phyloP scores from a whole-genome alignment of 768 basidiomycete species.

The Rhizopogon roseolus region DNA sequence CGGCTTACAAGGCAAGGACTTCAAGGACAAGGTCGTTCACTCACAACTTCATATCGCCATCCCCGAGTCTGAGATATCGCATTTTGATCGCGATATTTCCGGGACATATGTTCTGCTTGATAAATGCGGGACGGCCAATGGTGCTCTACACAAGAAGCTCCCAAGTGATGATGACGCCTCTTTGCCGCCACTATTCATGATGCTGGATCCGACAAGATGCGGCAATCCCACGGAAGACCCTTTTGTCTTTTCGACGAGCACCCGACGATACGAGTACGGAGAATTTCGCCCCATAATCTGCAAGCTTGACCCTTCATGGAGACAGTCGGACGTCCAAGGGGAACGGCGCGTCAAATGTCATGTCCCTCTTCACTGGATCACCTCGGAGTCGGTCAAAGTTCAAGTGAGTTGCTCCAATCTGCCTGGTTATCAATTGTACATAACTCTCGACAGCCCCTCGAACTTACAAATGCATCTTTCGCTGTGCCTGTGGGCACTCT shows the following conservation, averaged over 20 bases:
- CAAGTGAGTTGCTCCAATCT: conserved; percentile 37
- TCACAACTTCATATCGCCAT: conserved; percentile 63
- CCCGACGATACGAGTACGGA: conserved; percentile 73
- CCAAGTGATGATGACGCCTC: conserved; percentile 35
- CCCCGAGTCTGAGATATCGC: conserved; percentile 34
- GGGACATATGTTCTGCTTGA: conserved; percentile 77
- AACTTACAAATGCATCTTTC: conserved; percentile 53
- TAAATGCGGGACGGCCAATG: conserved; percentile 86
- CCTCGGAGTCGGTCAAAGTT: conserved; percentile 42
- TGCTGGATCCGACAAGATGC: conserved; percentile 82
- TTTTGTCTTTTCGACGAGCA: conserved; percentile 82
- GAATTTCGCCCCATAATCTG: conserved; percentile 76
- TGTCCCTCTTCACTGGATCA: conserved; percentile 64
- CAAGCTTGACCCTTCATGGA: conserved; percentile 71
- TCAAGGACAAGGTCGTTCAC: conserved; percentile 64
- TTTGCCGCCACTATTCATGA: conserved; percentile 62
- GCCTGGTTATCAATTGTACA: neutral
- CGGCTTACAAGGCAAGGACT: conserved; percentile 62
- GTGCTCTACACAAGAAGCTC: conserved; percentile 70
- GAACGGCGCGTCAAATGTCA: conserved; percentile 49
- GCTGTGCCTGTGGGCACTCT: conserved; percentile 56
- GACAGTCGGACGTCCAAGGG: conserved; percentile 54
- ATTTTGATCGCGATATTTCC: conserved; percentile 76
- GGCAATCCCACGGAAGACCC: conserved; percentile 72
- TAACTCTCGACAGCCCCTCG: conserved; percentile 41